Base-by-base conservation (phyloP, 2,329 filamentous ascomycete species). In the Colletotrichum salicis region DNA sequence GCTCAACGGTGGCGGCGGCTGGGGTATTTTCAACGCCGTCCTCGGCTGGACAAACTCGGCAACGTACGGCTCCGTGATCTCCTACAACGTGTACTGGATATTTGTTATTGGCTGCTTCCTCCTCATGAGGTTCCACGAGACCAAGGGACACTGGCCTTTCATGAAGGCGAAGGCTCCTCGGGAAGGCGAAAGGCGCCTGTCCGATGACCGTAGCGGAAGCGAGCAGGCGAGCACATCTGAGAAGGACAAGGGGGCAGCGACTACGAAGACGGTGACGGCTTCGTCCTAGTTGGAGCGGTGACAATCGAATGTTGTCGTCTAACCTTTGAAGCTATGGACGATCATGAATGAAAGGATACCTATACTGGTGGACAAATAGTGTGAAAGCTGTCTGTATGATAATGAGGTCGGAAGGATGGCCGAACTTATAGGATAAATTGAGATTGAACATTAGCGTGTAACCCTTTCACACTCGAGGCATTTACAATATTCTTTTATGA, bases 41-140 rank as follows among this genome's bases (percentile, higher is more conserved):
- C 86, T 97, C 12, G 94, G 95, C 70, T 97, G 95, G 95, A 89
- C 91, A 73, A 97, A 97, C 84, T 94, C 93, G 13, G 95, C 93
- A 5, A 97, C 94, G 1, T 95, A 96, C 77, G 94, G 94, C 63
- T 95, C 93, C 1, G 92, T 97, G 74, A 90, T 97, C 74, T 91
- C 93, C 1, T 97, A 97, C 84, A 97, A 96, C 79, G 70, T 96
- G 19, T 97, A 97, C 84, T 97, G 94, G 95, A 82, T 96, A 62
- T 85, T 85, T 10, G 86, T 94, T 75, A 94, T 95, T 68, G 72
- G 86, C 19, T 87, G 86, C 5, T 93, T 96, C 78, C 72, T 90
- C 15, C 75, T 84, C 41, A 87, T 96, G 85, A 86, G 91, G 54
- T 94, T 90, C 82, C 88, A 88, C 74, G 94, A 96, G 82, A 78